phyloP scores from a whole-genome alignment of 2,329 filamentous ascomycete species.

The Neopestalotiopsis sp. region DNA sequence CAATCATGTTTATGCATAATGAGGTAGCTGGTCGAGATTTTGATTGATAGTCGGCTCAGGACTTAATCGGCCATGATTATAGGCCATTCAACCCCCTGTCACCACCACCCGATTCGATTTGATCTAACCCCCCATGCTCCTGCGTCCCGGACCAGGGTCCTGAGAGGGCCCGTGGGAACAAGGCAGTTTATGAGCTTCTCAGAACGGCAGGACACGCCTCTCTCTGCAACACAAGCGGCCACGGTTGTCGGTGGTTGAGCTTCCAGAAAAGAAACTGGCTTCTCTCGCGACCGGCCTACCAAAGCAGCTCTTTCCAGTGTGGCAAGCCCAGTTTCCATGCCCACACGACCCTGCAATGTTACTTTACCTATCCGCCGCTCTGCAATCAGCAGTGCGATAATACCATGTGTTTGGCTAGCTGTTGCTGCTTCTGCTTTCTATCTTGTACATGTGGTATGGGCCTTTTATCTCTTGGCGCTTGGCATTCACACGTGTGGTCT shows the following conservation, averaged over 20 bases:
- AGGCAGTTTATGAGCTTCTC: constrained; percentile 11
- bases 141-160: constrained; percentile 1
- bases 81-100: not conserved
- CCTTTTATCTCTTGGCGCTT: constrained; percentile 17
- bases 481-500: constrained; percentile 11
- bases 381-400: not conserved
- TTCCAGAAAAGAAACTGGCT: constrained; percentile 14
- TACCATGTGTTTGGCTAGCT: not conserved
- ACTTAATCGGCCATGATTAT: not conserved
- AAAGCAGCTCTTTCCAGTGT: not conserved
- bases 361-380: not conserved
- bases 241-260: not conserved
- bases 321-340: not conserved
- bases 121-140: not conserved
- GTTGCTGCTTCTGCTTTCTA: not conserved
- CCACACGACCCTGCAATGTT: constrained; percentile 4
- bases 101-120: not conserved
- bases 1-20: not conserved
- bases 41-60: not conserved
- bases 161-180: not conserved
- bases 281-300: not conserved
- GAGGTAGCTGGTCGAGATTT: not conserved
- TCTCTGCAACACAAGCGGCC: constrained; percentile 7
- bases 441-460: not conserved
- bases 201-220: constrained; percentile 14